Evolutionary conservation across 805 yeast genomes (phyloP).

Genomic region (Ogataea glucozyma): DNA sequence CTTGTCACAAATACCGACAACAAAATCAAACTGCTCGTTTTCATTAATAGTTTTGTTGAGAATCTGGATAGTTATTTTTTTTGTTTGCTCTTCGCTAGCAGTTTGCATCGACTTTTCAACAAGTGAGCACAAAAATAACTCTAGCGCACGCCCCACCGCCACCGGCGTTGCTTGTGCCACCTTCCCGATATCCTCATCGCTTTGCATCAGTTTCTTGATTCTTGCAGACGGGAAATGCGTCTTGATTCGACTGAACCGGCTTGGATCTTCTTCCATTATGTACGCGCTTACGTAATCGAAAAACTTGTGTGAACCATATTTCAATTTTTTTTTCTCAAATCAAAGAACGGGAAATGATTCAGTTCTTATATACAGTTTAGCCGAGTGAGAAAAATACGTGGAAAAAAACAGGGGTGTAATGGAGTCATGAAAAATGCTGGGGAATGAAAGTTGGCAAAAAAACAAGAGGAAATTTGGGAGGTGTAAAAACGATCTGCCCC

Average conservation of each 20-base stretch:
- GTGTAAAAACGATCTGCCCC: too few relatives aligned
- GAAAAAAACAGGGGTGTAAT: background rate
- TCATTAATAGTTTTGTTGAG: constrained; percentile 78
- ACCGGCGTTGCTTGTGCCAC: constrained; percentile 99
- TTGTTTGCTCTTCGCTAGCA: constrained; percentile 72
- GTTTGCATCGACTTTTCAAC: constrained; percentile 81
- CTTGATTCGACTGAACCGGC: constrained; percentile 53
- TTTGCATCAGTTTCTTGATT: constrained; percentile 94
- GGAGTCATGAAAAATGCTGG: too few relatives aligned
- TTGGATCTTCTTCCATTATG: constrained; percentile 22
- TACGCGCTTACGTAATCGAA: constrained; percentile 5
- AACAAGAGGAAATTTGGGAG: too few relatives aligned
- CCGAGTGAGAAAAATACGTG: background rate
- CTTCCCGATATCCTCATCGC: constrained; percentile 97
- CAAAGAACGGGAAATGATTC: constrained; percentile 7
- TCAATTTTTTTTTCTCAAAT: background rate
- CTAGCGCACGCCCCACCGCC: constrained; percentile 94
- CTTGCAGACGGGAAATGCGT: constrained; percentile 92
- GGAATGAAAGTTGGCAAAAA: too few relatives aligned
- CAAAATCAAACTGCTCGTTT: constrained; percentile 91
- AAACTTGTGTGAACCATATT: background rate
- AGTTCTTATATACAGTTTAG: constrained; percentile 7
- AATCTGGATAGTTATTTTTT: constrained; percentile 80
- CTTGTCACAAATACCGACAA: constrained; percentile 61
- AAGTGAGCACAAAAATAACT: constrained; percentile 84